phyloP scores from a whole-genome alignment of 176 grass and related monocot genomes.

The Avena insularis region DNA sequence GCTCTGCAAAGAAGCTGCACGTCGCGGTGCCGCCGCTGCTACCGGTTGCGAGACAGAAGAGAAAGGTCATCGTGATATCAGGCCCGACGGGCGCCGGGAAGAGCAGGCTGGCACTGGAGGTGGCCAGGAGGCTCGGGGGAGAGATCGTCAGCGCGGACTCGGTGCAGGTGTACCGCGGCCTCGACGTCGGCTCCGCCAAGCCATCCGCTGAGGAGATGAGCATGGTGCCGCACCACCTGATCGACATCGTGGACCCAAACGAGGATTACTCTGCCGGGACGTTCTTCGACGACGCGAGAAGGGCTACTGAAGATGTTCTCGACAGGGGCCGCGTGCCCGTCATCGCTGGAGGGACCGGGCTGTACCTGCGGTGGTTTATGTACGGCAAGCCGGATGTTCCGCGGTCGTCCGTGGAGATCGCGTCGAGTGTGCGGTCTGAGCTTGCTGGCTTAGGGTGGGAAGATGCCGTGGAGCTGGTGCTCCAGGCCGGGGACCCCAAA shows the following conservation, averaged over 20 bases:
- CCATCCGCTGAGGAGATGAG: slow-evolving; percentile 42
- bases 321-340: slow-evolving; percentile 54
- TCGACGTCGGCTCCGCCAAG: slow-evolving; percentile 83
- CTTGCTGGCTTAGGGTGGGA: slow-evolving; percentile 66
- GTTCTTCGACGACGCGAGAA: slow-evolving; percentile 67
- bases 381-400: slow-evolving; percentile 86
- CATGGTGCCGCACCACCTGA: slow-evolving; percentile 66
- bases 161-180: slow-evolving; percentile 70
- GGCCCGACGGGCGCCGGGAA: slow-evolving; percentile 69
- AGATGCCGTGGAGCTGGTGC: slow-evolving; percentile 70
- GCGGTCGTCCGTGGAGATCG: slow-evolving; percentile 46
- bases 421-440: slow-evolving; percentile 56
- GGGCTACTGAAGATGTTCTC: slow-evolving; percentile 56
- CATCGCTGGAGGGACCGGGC: slow-evolving; percentile 74
- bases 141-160: slow-evolving; percentile 83
- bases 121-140: slow-evolving; percentile 67
- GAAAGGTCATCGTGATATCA: slow-evolving; percentile 75
- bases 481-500: slow-evolving; percentile 67
- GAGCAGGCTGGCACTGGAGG: slow-evolving; percentile 68
- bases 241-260: slow-evolving; percentile 58
- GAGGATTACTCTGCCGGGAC: slow-evolving; percentile 81
- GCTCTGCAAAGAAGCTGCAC: slow-evolving; percentile 4
- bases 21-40: background rate
- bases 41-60: slow-evolving; percentile 19
- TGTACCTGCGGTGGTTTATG: slow-evolving; percentile 84